Conservation (phyloP, 768 basidiomycete species). For the Leccinum uliginosum region DNA sequence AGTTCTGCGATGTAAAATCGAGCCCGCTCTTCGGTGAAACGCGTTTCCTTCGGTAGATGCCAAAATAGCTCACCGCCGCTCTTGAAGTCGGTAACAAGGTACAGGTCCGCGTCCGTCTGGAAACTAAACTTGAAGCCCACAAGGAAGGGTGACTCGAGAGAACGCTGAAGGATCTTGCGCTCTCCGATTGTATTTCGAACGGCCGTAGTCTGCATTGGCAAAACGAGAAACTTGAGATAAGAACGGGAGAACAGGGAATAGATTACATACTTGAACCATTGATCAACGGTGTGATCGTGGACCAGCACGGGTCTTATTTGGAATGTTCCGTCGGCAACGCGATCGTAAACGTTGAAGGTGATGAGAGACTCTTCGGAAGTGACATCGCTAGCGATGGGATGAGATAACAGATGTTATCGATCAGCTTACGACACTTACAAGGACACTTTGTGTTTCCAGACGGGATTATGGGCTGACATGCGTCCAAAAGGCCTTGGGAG, state of each 20-base stretch:
- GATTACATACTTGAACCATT: constrained; percentile 87
- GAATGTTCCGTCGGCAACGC: constrained; percentile 74
- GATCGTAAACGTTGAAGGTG: constrained; percentile 90
- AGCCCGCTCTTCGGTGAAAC: constrained; percentile 90
- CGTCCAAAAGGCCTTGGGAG: constrained; percentile 55
- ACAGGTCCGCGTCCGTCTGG: constrained; percentile 93
- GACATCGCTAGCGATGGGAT: constrained; percentile 67
- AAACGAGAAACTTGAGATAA: constrained; percentile 12
- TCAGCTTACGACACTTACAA: constrained; percentile 62
- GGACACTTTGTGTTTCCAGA: constrained; percentile 98
- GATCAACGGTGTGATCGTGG: constrained; percentile 94
- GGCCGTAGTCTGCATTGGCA: constrained; percentile 54
- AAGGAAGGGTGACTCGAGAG: constrained; percentile 91
- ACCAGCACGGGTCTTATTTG: constrained; percentile 87
- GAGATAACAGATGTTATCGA: constrained; percentile 16
- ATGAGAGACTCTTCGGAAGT: constrained; percentile 82
- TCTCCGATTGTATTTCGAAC: constrained; percentile 94
- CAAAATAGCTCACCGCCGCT: constrained; percentile 97
- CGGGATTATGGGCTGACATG: constrained; percentile 78
- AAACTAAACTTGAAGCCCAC: constrained; percentile 98
- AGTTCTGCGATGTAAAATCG: constrained; percentile 97
- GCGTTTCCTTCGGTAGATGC: constrained; percentile 94
- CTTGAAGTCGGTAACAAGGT: constrained; percentile 98
- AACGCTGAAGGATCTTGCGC: constrained; percentile 95
- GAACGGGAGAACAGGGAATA: constrained; percentile 12